Conservation (phyloP, 768 basidiomycete genomes). For the Lentinula sp. region DNA sequence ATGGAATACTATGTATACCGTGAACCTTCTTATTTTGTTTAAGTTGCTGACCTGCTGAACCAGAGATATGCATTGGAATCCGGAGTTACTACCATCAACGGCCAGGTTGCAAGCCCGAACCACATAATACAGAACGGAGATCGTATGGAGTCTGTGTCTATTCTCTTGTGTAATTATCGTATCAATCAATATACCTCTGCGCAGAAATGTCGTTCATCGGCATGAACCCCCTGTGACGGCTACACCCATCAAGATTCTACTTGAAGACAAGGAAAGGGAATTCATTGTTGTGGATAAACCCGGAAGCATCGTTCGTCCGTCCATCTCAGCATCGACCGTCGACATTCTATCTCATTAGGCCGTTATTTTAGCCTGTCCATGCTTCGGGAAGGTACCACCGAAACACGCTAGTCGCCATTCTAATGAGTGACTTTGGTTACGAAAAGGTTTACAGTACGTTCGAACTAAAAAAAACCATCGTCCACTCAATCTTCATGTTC, state of each 20-base stretch:
- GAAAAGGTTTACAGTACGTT: constrained; percentile 77
- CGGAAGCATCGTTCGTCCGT: constrained; percentile 80
- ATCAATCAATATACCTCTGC: not conserved
- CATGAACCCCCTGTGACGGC: constrained; percentile 95
- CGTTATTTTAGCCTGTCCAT: constrained; percentile 69
- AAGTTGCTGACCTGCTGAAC: constrained; percentile 9
- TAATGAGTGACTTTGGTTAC: constrained; percentile 79
- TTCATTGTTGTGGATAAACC: constrained; percentile 96
- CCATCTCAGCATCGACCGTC: constrained; percentile 7
- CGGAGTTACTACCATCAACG: constrained; percentile 94
- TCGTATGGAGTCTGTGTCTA: constrained; percentile 68
- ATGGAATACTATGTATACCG: constrained; percentile 91
- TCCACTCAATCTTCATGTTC: not conserved
- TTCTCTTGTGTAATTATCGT: not conserved
- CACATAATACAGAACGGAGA: constrained; percentile 83
- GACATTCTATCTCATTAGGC: constrained; percentile 9
- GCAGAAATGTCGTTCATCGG: constrained; percentile 88
- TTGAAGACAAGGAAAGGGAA: constrained; percentile 70
- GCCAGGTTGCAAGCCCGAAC: constrained; percentile 73
- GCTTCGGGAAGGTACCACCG: constrained; percentile 86
- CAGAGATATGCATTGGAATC: constrained; percentile 52
- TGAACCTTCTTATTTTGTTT: not conserved
- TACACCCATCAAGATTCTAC: constrained; percentile 72
- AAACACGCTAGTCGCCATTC: constrained; percentile 83
- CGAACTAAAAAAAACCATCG: constrained; percentile 1